Percentiles rank a stretch among this genome's conserved stretches.
Conservation (phyloP, 148 eudicot species). For the Nepenthes mirabilis region DNA sequence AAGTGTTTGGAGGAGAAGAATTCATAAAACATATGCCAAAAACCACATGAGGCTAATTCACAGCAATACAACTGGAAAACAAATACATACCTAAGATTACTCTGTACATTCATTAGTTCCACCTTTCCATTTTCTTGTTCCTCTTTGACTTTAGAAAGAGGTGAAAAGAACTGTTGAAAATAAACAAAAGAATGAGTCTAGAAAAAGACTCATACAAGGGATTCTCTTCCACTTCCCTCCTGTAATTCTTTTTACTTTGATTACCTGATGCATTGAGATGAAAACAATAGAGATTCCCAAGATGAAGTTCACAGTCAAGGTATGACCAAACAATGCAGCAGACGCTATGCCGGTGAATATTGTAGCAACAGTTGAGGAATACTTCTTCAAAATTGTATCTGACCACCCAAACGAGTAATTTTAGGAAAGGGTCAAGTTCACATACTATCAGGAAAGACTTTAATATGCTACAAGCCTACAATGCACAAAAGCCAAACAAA, state of each 20-base stretch:
- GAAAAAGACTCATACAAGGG: not conserved
- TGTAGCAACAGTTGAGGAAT: constrained; percentile 87
- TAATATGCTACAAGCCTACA: not conserved
- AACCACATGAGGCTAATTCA: too few relatives aligned
- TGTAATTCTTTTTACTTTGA: not conserved
- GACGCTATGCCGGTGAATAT: constrained; percentile 95
- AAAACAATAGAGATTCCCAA: constrained; percentile 92
- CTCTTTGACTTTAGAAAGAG: constrained; percentile 81
- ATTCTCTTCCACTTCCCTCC: not conserved
- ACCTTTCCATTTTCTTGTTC: constrained; percentile 46
- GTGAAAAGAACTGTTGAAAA: constrained; percentile 74
- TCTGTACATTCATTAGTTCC: constrained; percentile 39
- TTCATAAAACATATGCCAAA: too few relatives aligned
- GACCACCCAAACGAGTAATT: constrained; percentile 7
- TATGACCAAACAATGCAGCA: constrained; percentile 86
- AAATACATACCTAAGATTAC: constrained; percentile 35
- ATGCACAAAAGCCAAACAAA: not conserved
- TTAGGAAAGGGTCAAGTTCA: not conserved
- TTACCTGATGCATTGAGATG: constrained; percentile 99
- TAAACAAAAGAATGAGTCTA: constrained; percentile 12
- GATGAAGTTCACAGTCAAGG: constrained; percentile 71
- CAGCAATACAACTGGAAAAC: not conserved
- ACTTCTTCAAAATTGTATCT: constrained; percentile 95
- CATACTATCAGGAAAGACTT: not conserved
- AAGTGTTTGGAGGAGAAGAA: too few relatives aligned